Evolutionary conservation across 2,329 filamentous ascomycete species (phyloP).

Genomic region (Cladosporium sp.): DNA sequence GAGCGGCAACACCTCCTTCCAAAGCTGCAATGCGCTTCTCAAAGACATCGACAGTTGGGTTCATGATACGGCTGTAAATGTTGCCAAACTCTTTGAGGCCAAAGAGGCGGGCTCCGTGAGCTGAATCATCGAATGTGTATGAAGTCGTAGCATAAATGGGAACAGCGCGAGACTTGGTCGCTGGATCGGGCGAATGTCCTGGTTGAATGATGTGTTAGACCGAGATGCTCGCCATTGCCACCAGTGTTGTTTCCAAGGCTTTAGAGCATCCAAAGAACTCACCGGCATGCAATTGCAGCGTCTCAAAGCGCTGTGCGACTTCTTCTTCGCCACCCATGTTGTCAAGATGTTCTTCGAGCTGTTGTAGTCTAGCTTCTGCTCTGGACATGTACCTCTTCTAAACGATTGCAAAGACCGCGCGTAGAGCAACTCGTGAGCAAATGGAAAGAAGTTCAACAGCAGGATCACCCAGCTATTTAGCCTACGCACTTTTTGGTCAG

Average conservation of each 20-base stretch:
- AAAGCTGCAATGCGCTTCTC: constrained; percentile 95
- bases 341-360: constrained; percentile 24
- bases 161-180: constrained; percentile 83
- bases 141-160: constrained; percentile 95
- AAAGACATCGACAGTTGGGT: constrained; percentile 92
- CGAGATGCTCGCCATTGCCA: too few species aligned
- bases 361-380: constrained; percentile 21
- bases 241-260: too few species aligned
- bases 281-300: constrained; percentile 50
- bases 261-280: constrained; percentile 13
- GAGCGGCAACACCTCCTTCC: constrained; percentile 82
- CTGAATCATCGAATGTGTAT: constrained; percentile 91
- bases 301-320: constrained; percentile 45
- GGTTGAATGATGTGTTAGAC: constrained; percentile 11
- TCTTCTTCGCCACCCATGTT: constrained; percentile 36
- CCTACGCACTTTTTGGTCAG: background rate
- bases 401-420: too few species aligned
- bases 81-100: constrained; percentile 96
- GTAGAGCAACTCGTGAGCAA: too few species aligned
- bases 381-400: constrained; percentile 15
- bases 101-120: constrained; percentile 90
- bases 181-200: constrained; percentile 74
- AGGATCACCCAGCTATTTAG: too few species aligned
- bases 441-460: too few species aligned
- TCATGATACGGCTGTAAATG: constrained; percentile 96